phyloP scores from a whole-genome alignment of 768 basidiomycete genomes.

The Tricholoma sp. region DNA sequence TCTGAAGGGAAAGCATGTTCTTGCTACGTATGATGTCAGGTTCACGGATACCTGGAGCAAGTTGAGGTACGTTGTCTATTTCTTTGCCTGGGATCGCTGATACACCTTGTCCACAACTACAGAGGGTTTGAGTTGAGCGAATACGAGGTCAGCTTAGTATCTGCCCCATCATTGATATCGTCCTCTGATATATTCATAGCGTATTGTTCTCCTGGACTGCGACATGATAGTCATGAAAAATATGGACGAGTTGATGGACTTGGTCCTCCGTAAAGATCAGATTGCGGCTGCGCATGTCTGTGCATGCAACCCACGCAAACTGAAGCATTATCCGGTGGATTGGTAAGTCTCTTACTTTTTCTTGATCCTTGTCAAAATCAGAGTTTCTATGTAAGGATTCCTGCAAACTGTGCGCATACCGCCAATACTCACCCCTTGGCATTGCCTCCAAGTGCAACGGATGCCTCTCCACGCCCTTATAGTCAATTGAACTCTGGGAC shows the following conservation, averaged over 20 bases:
- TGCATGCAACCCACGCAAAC: conserved; percentile 86
- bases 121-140: conserved; percentile 61
- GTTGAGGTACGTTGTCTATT: conserved; percentile 33
- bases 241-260: conserved; percentile 72
- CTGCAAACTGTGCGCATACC: conserved; percentile 87
- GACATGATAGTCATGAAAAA: conserved; percentile 83
- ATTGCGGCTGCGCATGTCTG: conserved; percentile 91
- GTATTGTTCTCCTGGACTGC: conserved; percentile 76
- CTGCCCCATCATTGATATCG: not conserved
- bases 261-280: conserved; percentile 56
- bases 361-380: not conserved
- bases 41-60: conserved; percentile 76
- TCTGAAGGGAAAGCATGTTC: conserved; percentile 33
- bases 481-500: conserved; percentile 86
- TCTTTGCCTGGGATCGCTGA: not conserved
- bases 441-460: conserved; percentile 28
- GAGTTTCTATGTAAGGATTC: conserved; percentile 55
- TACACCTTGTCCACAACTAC: not conserved
- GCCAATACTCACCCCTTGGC: conserved; percentile 42
- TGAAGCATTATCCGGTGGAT: conserved; percentile 82
- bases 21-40: conserved; percentile 41
- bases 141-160: conserved; percentile 48
- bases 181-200: conserved; percentile 33
- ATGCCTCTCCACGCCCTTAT: conserved; percentile 63
- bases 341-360: conserved; percentile 50